Conservation (phyloP, 2,329 filamentous ascomycete genomes). For the Aspergillus pseudoviridinutans region DNA sequence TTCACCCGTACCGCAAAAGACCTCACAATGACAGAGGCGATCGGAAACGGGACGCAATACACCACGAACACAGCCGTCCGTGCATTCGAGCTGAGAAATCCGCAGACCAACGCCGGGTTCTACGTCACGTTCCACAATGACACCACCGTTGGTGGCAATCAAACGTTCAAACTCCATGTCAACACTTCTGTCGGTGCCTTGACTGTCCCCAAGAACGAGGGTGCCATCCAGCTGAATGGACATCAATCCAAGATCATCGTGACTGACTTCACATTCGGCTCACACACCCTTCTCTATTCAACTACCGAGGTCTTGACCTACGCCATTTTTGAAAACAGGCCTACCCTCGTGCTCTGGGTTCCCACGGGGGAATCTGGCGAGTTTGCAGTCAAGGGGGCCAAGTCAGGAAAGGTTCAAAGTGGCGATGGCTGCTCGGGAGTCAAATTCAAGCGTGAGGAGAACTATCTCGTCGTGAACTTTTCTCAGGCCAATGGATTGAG, state of each 20-base stretch:
- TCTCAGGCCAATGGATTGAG: constrained; percentile 49
- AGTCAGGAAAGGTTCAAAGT: constrained; percentile 34
- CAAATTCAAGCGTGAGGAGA: constrained; percentile 39
- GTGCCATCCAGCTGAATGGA: constrained; percentile 52
- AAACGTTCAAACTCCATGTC: constrained; percentile 53
- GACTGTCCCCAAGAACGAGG: constrained; percentile 51
- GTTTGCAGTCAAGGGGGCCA: constrained; percentile 45
- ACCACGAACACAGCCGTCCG: constrained; percentile 51
- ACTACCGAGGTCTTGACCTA: constrained; percentile 55
- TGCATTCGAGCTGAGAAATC: constrained; percentile 56
- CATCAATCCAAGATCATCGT: constrained; percentile 61
- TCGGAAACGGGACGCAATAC: constrained; percentile 47
- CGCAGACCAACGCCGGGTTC: constrained; percentile 54
- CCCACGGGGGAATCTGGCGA: constrained; percentile 54
- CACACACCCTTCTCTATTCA: constrained; percentile 51
- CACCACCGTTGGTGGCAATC: constrained; percentile 49
- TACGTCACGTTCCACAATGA: constrained; percentile 56
- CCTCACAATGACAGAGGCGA: constrained; percentile 52
- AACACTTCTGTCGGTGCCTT: constrained; percentile 54
- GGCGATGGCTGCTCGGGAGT: constrained; percentile 42
- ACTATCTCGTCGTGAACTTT: constrained; percentile 45
- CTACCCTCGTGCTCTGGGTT: constrained; percentile 51
- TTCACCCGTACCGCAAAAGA: constrained; percentile 58
- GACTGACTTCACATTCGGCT: constrained; percentile 56
- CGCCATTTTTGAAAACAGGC: constrained; percentile 45